Conservation (phyloP, 2,329 filamentous ascomycete species). For the Penicillium digitatum region DNA sequence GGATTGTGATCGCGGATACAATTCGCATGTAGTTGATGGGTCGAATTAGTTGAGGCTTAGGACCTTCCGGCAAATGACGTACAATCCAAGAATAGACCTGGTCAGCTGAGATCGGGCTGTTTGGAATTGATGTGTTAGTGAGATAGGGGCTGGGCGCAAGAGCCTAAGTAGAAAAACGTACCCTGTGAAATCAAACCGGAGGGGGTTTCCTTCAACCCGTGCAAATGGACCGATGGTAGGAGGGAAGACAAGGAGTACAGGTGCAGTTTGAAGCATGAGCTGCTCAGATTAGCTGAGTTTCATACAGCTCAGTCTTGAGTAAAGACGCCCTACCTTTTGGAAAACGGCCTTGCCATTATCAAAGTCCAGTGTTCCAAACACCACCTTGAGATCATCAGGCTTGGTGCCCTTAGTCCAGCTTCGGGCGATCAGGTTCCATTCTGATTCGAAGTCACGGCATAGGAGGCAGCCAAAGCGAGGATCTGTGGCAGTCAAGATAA, state of each 20-base stretch:
- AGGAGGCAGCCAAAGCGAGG: slow-evolving; percentile 77
- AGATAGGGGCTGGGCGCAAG: background rate
- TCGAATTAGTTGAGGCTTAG: slow-evolving; percentile 72
- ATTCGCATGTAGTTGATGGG: slow-evolving; percentile 85
- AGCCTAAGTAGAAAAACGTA: slow-evolving; percentile 44
- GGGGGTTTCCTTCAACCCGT: slow-evolving; percentile 61
- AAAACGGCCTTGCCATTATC: slow-evolving; percentile 77
- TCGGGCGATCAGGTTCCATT: slow-evolving; percentile 82
- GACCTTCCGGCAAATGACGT: slow-evolving; percentile 71
- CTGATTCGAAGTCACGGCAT: slow-evolving; percentile 86
- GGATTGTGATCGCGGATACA: slow-evolving; percentile 61
- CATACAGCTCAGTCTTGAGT: background rate
- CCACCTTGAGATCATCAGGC: slow-evolving; percentile 48
- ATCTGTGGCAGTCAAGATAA: slow-evolving; percentile 85
- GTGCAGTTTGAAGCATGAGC: slow-evolving; percentile 91
- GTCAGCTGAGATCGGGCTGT: slow-evolving; percentile 70
- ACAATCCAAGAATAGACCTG: slow-evolving; percentile 73
- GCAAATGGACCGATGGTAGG: slow-evolving; percentile 80
- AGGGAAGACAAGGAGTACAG: slow-evolving; percentile 80
- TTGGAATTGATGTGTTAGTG: slow-evolving; percentile 5
- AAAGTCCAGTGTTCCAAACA: slow-evolving; percentile 88
- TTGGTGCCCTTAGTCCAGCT: slow-evolving; percentile 87
- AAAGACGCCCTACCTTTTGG: slow-evolving; percentile 63
- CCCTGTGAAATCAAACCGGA: slow-evolving; percentile 86
- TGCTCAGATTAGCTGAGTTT: slow-evolving; percentile 39